Percentiles rank a stretch among this genome's conserved stretches.
phyloP scores from a whole-genome alignment of 1,139 yeast genomes.

The Protomyces macrosporus region DNA sequence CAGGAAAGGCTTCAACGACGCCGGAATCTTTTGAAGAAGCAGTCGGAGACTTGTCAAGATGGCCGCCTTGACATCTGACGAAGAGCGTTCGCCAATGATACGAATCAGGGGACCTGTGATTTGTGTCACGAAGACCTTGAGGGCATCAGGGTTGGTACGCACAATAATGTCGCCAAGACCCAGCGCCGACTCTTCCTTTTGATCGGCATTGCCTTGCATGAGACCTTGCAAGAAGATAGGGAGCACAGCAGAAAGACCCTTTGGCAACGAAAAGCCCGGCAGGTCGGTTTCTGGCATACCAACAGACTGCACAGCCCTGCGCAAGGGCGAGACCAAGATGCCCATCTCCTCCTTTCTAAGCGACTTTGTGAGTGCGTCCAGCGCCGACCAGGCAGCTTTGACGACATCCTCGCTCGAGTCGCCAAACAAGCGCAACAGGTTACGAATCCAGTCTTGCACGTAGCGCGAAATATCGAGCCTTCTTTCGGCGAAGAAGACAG shows the following conservation, averaged over 20 bases:
- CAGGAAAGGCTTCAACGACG: constrained; percentile 85
- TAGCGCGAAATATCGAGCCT: constrained; percentile 67
- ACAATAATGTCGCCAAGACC: constrained; percentile 86
- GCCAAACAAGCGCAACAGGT: constrained; percentile 66
- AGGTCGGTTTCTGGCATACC: constrained; percentile 62
- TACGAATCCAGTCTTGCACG: constrained; percentile 67
- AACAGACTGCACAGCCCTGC: constrained; percentile 62
- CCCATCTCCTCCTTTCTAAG: constrained; percentile 67
- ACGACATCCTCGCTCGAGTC: constrained; percentile 64
- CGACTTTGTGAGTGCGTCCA: constrained; percentile 60
- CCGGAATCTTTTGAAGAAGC: constrained; percentile 77
- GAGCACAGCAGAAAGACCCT: constrained; percentile 79
- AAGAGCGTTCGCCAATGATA: constrained; percentile 93
- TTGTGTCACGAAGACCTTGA: constrained; percentile 84
- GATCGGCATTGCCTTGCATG: constrained; percentile 84
- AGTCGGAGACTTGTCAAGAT: constrained; percentile 77
- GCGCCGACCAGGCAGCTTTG: constrained; percentile 60
- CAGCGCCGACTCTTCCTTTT: constrained; percentile 77
- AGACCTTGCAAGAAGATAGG: constrained; percentile 93
- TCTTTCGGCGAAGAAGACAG: constrained; percentile 62
- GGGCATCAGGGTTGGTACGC: constrained; percentile 72
- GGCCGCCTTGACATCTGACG: constrained; percentile 85
- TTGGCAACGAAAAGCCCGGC: constrained; percentile 72
- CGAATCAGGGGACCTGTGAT: constrained; percentile 97
- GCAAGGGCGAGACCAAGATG: constrained; percentile 68